Evolutionary conservation across 345 rosid genomes (phyloP), one percentile per base, ranked within the genome.

Genomic region (Microcos paniculata): DNA sequence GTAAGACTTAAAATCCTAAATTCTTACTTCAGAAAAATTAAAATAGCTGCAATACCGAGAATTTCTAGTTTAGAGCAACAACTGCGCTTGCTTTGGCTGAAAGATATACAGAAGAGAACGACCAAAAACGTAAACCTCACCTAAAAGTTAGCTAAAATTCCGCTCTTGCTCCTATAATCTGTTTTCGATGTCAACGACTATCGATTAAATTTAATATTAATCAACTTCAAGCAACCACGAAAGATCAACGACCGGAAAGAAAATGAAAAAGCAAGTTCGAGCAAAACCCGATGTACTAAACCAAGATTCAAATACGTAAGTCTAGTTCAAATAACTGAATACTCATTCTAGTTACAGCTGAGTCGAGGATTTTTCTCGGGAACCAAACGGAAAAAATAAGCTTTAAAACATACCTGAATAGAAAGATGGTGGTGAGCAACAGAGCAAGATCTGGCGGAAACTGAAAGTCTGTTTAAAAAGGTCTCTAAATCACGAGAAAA

Each of bases 1-100:
- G n/a, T 74, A 4, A 68, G 62, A 24, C 19, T 14, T 30, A 28
- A 52, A 31, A 72, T 43, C 59, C 38, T 31, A 53, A 70, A 43
- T 66, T 40, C 56, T 28, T 16, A 31, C 78, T 46, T 68, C 16
- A 7, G 26, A 13, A 26, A 30, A 45, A 62, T 8, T 12, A 43
- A 11, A 68, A 68, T 4, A 2, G 4, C 42, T 16, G 8, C 26
- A 48, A 68, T 42, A 6, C 61, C 24, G 57, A 77, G 70, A 63
- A 56, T n/a, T 62, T 51, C 70, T 69, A 65, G 15, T 73, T 1
- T 35, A 77, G 13, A 12, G 48, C 65, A 78, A 78, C 66, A 78
- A 82, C 64, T 57, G 78, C 46, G 38, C 55, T 83, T 73, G 26
- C 88, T 81, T 85, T 77, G 68, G 74, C 76, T 82, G 35, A 59